phyloP scores from a whole-genome alignment of 2,329 filamentous ascomycete species.

The Cladosporium sp. region DNA sequence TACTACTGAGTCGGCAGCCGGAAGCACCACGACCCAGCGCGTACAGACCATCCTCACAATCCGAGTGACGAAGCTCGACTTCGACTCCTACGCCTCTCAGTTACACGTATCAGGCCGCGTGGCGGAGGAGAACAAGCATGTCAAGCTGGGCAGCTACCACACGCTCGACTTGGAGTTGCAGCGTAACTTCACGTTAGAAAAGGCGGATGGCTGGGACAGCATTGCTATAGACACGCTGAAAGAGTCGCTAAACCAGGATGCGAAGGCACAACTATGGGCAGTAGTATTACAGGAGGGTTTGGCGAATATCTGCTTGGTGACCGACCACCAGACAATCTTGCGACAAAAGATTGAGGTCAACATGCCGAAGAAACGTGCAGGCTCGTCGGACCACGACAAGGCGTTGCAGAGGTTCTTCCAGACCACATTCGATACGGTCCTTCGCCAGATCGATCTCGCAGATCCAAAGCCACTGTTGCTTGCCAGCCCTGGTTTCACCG shows the following conservation, averaged over 20 bases:
- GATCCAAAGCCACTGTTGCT: constrained; percentile 70
- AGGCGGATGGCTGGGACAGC: constrained; percentile 82
- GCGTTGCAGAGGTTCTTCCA: constrained; percentile 64
- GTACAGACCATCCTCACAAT: constrained; percentile 63
- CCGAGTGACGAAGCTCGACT: constrained; percentile 62
- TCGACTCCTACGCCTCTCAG: constrained; percentile 63
- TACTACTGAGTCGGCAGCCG: constrained; percentile 56
- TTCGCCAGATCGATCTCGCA: constrained; percentile 72
- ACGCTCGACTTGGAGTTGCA: constrained; percentile 82
- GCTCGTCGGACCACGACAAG: constrained; percentile 61
- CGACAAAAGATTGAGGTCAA: constrained; percentile 65
- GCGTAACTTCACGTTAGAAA: constrained; percentile 82
- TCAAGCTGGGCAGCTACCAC: constrained; percentile 64
- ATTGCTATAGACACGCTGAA: constrained; percentile 73
- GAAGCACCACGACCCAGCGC: constrained; percentile 59
- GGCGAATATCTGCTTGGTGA: constrained; percentile 79
- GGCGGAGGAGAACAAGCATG: constrained; percentile 61
- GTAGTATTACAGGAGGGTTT: constrained; percentile 90
- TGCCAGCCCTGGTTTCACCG: constrained; percentile 85
- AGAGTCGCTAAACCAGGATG: constrained; percentile 74
- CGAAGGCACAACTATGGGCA: constrained; percentile 77
- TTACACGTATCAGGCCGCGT: constrained; percentile 66
- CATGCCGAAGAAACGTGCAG: constrained; percentile 64
- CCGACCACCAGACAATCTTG: constrained; percentile 71
- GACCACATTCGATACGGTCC: constrained; percentile 68